Percentiles rank a stretch among this genome's conserved stretches.
Conservation (phyloP, 306 rosid genomes). For the Astragalus membranaceus region DNA sequence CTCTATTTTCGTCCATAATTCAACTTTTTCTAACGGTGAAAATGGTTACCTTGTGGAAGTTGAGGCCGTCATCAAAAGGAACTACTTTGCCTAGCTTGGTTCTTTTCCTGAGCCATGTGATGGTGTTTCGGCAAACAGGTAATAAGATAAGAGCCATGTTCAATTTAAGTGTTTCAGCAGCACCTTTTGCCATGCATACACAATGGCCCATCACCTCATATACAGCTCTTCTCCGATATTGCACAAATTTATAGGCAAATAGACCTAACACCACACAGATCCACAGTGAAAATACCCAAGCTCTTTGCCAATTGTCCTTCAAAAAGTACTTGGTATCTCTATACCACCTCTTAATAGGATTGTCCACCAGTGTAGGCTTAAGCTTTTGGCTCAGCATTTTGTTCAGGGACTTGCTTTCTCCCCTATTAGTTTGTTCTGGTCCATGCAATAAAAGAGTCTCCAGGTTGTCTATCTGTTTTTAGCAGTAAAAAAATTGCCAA, state of each 20-base stretch:
- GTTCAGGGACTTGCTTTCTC: slow-evolving; percentile 37
- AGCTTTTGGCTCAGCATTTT: slow-evolving; percentile 45
- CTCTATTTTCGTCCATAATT: no score
- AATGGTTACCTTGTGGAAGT: slow-evolving; percentile 47
- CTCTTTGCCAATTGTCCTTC: slow-evolving; percentile 53
- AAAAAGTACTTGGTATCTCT: slow-evolving; percentile 36
- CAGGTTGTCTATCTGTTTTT: slow-evolving; percentile 48
- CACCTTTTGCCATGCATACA: slow-evolving; percentile 73
- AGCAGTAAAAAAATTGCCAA: slow-evolving; percentile 1
- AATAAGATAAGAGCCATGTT: slow-evolving; percentile 59
- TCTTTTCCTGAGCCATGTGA: slow-evolving; percentile 51
- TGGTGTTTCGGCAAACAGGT: slow-evolving; percentile 58
- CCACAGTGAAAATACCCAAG: slow-evolving; percentile 49
- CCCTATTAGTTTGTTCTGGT: slow-evolving; percentile 32
- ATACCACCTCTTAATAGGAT: slow-evolving; percentile 28
- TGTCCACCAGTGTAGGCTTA: slow-evolving; percentile 23
- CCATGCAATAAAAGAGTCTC: slow-evolving; percentile 48
- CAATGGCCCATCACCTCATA: slow-evolving; percentile 56
- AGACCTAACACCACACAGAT: slow-evolving; percentile 39
- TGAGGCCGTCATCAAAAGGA: slow-evolving; percentile 50
- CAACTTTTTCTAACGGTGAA: no score
- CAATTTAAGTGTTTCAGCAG: slow-evolving; percentile 59
- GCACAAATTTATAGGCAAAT: slow-evolving; percentile 42
- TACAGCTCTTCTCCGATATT: slow-evolving; percentile 35
- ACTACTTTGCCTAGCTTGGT: slow-evolving; percentile 38